Percentiles rank a stretch among this genome's conserved stretches.
phyloP scores from a whole-genome alignment of 1,139 yeast genomes.

The Suhomyces maxii region DNA sequence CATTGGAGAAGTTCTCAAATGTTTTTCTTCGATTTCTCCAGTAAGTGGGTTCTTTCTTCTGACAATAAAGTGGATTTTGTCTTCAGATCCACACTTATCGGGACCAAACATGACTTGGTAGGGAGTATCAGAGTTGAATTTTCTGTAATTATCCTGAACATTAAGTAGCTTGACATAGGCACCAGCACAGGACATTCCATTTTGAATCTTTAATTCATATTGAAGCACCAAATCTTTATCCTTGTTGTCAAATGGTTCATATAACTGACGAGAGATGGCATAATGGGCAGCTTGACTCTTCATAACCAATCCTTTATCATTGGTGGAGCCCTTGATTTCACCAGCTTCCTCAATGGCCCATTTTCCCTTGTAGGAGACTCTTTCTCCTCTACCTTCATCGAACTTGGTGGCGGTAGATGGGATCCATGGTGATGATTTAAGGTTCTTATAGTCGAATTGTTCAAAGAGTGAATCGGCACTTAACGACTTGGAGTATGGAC shows the following conservation, averaged over 20 bases:
- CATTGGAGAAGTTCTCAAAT: conserved; percentile 64
- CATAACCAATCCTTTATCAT: conserved; percentile 74
- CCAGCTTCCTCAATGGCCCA: conserved; percentile 65
- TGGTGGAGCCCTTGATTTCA: conserved; percentile 55
- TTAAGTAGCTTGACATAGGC: conserved; percentile 77
- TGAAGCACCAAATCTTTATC: conserved; percentile 75
- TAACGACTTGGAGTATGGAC: conserved; percentile 14
- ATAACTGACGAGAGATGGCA: conserved; percentile 68
- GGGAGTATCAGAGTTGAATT: conserved; percentile 63
- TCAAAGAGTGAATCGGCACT: conserved; percentile 58
- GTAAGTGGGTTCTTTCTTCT: conserved; percentile 55
- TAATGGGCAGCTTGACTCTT: conserved; percentile 76
- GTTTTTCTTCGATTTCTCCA: conserved; percentile 68
- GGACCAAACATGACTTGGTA: conserved; percentile 95
- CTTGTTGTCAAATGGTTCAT: conserved; percentile 52
- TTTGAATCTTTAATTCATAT: conserved; percentile 83
- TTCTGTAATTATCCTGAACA: conserved; percentile 37
- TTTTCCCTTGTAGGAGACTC: conserved; percentile 62
- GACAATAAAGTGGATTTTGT: conserved; percentile 76
- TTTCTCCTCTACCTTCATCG: conserved; percentile 32
- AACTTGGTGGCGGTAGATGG: conserved; percentile 57
- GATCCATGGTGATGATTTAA: conserved; percentile 57
- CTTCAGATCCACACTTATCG: conserved; percentile 79
- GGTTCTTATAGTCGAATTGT: conserved; percentile 53
- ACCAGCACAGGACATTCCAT: conserved; percentile 81